Evolutionary conservation across 1,284 basidiomycete species (phyloP).

Genomic region (Marasmius sp.): DNA sequence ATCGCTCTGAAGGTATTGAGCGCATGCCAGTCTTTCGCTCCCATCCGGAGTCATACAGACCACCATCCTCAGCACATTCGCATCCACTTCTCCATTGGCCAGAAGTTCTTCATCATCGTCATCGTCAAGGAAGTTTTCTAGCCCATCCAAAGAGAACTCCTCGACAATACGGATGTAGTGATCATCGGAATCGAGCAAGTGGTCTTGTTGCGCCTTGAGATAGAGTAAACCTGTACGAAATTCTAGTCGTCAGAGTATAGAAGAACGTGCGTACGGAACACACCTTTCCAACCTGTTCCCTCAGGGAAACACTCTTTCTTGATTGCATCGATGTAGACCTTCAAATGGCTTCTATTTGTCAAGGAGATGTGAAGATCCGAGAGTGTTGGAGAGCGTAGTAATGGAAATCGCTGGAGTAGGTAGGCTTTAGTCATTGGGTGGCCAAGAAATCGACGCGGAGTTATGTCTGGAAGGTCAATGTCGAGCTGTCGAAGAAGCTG

Average conservation of each 20-base stretch:
- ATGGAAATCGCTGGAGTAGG: slow-evolving; percentile 9
- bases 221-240: slow-evolving; percentile 3
- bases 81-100: background rate
- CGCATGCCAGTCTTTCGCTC: background rate
- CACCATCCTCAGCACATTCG: background rate
- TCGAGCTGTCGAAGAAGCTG: slow-evolving; percentile 8
- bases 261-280: background rate
- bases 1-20: slow-evolving; percentile 3
- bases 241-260: background rate
- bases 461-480: slow-evolving; percentile 22
- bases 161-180: slow-evolving; percentile 1
- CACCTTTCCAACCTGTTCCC: slow-evolving; percentile 17
- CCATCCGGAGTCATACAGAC: slow-evolving; percentile 6
- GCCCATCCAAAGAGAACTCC: background rate
- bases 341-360: slow-evolving; percentile 17
- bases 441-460: slow-evolving; percentile 19
- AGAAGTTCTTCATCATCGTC: background rate
- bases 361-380: slow-evolving; percentile 22
- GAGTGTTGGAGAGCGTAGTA: slow-evolving; percentile 12
- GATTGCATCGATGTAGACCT: slow-evolving; percentile 17
- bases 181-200: background rate
- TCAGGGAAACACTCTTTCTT: slow-evolving; percentile 10
- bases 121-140: too few species aligned
- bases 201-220: slow-evolving; percentile 2
- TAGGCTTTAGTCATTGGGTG: slow-evolving; percentile 17